Conservation (phyloP, 192 early-diverging fungal species). For the Entomortierella chlamydospora region DNA sequence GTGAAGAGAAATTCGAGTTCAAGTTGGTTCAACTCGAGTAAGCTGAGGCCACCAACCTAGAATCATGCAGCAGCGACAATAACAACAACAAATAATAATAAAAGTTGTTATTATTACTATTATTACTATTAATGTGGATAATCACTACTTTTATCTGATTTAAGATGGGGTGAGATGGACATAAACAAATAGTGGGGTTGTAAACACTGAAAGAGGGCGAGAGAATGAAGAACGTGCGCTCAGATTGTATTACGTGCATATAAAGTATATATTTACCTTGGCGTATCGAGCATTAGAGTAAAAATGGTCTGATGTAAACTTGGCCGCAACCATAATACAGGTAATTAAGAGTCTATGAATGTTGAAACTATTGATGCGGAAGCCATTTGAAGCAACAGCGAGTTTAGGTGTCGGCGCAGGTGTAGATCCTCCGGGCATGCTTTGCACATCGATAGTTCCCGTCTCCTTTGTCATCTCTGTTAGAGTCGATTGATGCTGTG, state of each 20-base stretch:
- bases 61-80: not conserved
- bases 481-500: not conserved
- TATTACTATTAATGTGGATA: too few species aligned
- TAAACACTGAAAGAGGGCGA: not conserved
- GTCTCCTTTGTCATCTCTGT: not conserved
- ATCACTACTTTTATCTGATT: too few species aligned
- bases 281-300: slow-evolving; percentile 81
- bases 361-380: slow-evolving; percentile 72
- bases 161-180: too few species aligned
- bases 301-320: slow-evolving; percentile 81
- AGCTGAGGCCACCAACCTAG: slow-evolving; percentile 78
- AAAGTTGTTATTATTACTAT: too few species aligned
- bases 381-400: slow-evolving; percentile 25
- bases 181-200: not conserved
- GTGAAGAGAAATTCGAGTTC: slow-evolving; percentile 82
- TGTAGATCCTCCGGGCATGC: slow-evolving; percentile 18
- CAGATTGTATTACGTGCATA: not conserved
- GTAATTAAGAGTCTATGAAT: slow-evolving; percentile 78
- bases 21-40: slow-evolving; percentile 77
- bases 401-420: slow-evolving; percentile 21
- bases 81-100: not conserved
- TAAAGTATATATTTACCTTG: slow-evolving; percentile 54
- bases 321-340: slow-evolving; percentile 76
- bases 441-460: slow-evolving; percentile 6
- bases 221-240: slow-evolving; percentile 18